Conservation (phyloP, 257 asterid species). For the Solanum bulbocastanum region DNA sequence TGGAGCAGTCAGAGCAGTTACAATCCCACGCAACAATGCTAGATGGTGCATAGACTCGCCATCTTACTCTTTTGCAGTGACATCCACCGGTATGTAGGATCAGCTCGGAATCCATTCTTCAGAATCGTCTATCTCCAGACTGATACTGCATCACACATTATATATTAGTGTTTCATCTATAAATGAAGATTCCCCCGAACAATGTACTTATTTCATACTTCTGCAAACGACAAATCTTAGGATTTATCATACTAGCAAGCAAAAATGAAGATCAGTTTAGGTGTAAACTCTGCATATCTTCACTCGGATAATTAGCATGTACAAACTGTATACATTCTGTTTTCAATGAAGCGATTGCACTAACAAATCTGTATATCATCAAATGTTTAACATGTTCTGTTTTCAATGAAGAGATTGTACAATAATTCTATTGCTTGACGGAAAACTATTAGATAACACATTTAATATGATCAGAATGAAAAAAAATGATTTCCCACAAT, state of each 20-base stretch:
- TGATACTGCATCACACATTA: not conserved
- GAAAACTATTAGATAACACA: not conserved
- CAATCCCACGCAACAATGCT: slow-evolving; percentile 67
- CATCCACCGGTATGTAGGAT: slow-evolving; percentile 75
- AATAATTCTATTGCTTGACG: not conserved
- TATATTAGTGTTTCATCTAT: not conserved
- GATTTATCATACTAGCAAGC: not conserved
- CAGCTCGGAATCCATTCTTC: slow-evolving; percentile 18
- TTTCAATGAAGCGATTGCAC: not conserved
- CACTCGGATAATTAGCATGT: not conserved
- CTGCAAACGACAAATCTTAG: not conserved
- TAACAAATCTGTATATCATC: not conserved
- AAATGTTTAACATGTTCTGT: not conserved
- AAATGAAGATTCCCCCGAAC: not conserved
- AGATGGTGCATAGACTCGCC: slow-evolving; percentile 55
- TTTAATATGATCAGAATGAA: not conserved
- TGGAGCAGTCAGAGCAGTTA: slow-evolving; percentile 70
- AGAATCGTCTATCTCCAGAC: not conserved
- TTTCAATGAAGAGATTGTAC: not conserved
- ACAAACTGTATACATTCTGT: not conserved
- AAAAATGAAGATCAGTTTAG: not conserved
- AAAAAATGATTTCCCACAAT: not conserved
- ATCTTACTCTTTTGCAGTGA: slow-evolving; percentile 64
- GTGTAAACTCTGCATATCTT: not conserved
- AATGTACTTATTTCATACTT: not conserved